Evolutionary conservation across 768 basidiomycete species (phyloP), one percentile per base, ranked within the genome.

Genomic region (Hygrocybe punicea): DNA sequence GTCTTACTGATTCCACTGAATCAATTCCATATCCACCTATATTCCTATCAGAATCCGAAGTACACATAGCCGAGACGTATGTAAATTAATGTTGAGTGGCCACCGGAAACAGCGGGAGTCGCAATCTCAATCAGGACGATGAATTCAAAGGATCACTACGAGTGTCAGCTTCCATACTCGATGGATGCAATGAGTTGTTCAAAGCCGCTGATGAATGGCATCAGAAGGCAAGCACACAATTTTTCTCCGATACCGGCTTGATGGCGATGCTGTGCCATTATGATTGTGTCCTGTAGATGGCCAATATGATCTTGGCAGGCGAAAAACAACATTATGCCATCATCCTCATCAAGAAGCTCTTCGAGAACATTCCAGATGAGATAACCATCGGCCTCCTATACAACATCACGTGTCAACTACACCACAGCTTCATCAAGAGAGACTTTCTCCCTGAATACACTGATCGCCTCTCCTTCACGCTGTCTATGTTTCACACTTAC

Each of bases 181-280:
- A 75, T 64, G 73, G 53, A 3, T 76, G 74, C 51, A 47, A 66
- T 23, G 65, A 65, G 1, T 68, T 68, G 11, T 76, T 75, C 57
- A 60, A 53, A 2, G 68, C 72, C 6, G 72, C 69, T 2, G 67
- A 72, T 57, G 63, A 63, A 14, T 46, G 49, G 5, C 44, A 63
- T 0, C 37, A 56, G 14, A 72, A 72, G 58, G 68, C 69, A 6
- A 72, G 66, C 46, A 67, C 66, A 23, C 52, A 63, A 49, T 63
- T 66, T 49, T 69, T 67, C 39, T 57, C 63, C 36, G 72, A 74
- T 47, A 76, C 67, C 0, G 73, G 69, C 0, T 56, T 77, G 4
- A 76, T 77, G 74, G 73, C 67, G 0, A 56, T 77, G 0, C 62
- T 76, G 0, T 78, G 76, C 57, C 56, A 63, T 1, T 74, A 76